These are phyloP conservation scores for Viola pubescens DNA, from an alignment of 441 rosid species.

Conservation along the genomic window DNA sequence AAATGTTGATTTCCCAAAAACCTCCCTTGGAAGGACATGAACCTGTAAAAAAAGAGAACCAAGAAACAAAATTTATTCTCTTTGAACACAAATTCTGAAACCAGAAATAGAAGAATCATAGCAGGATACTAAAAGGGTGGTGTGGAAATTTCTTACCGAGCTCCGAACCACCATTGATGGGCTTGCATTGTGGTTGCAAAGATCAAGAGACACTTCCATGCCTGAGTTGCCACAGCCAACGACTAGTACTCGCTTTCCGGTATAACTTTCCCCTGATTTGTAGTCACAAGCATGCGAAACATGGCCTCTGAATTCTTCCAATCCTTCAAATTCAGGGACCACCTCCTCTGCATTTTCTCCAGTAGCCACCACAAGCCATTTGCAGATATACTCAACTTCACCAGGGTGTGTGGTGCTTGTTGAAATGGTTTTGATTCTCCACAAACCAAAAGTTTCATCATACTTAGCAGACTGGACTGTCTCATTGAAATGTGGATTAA, in stretches of 20 bases:
- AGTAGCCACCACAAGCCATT: conserved; percentile 83
- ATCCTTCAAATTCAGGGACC: conserved; percentile 64
- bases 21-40: conserved; percentile 26
- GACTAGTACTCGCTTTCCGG: conserved; percentile 58
- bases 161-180: conserved; percentile 81
- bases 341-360: conserved; percentile 86
- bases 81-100: too few relatives aligned
- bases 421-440: conserved; percentile 57
- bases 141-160: conserved; percentile 43
- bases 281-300: conserved; percentile 66
- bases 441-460: conserved; percentile 53
- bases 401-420: conserved; percentile 14
- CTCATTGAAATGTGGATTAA: conserved; percentile 57
- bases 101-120: neutral
- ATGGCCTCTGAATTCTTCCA: conserved; percentile 46
- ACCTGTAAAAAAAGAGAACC: conserved; percentile 11
- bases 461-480: conserved; percentile 61
- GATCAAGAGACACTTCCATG: conserved; percentile 87
- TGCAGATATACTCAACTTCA: conserved; percentile 63
- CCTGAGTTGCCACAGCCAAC: conserved; percentile 95
- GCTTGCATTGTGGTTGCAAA: conserved; percentile 47
- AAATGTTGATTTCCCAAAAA: conserved; percentile 27
- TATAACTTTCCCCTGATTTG: conserved; percentile 54
- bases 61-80: neutral
- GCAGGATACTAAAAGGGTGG: neutral